Base-by-base conservation (phyloP, 495 filamentous ascomycete genomes). In the Hypoxylon lenormandii region DNA sequence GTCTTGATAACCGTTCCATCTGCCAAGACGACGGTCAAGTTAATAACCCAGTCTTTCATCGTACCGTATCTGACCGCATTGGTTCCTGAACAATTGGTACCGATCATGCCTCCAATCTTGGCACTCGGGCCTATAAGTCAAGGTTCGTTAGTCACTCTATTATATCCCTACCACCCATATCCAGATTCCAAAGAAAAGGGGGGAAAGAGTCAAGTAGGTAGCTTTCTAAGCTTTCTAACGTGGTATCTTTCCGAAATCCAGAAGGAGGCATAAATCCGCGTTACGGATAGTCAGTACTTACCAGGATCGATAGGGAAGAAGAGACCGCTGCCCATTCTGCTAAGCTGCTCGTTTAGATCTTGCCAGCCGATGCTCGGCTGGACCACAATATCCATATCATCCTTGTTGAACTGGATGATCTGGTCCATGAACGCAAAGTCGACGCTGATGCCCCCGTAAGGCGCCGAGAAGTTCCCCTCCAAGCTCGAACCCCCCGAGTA, bases 291-390 rank as follows among this genome's bases (percentile, higher is more conserved):
- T 12, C 10, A 33, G 10, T 57, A 74, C 81, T 80, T 79, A 69
- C 90, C 91, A 15, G 92, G 92, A 71, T 96, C 92, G 13, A 93
- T 86, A 0, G 94, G 94, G 76, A 97, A 96, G 80, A 97, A 97
- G 12, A 97, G 86, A 1, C 91, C 92, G 16, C 83, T 87, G 43
- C 84, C 81, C 74, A 88, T 88, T 72, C 86, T 80, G 6, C 80
- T 84, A 56, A 97, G 86, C 72, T 91, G 79, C 61, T 90, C 87
- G 73, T 97, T 97, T 48, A 97, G 79, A 45, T 90, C 86, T 87
- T 94, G 92, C 92, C 93, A 97, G n/a, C 89, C 88, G 38, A 97
- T 91, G 8, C 88, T 89, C 2, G 94, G 94, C 72, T 97, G 94
- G 7, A 97, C 93, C 5, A 95, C 90, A 60, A 97, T 82, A 72